A percentile compares a stretch with the other conserved stretches of the same genome.
Conservation (phyloP, 2,329 filamentous ascomycete species). For the Stagonosporopsis rhizophila region DNA sequence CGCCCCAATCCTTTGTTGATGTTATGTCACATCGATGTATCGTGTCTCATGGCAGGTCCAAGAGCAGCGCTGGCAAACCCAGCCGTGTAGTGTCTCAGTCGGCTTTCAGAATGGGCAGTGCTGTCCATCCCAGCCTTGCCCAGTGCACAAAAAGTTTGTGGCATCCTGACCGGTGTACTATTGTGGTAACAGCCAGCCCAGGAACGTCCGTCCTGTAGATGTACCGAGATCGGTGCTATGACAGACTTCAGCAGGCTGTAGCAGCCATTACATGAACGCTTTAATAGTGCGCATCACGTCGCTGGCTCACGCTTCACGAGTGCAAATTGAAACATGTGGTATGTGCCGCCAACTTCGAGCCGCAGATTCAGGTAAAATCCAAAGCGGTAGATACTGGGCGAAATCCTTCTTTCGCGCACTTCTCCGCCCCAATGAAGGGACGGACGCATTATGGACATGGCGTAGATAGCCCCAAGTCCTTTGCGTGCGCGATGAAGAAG, state of each 20-base stretch:
- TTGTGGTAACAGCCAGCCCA: too few relatives aligned
- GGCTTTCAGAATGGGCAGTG: not conserved
- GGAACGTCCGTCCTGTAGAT: too few relatives aligned
- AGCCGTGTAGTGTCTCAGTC: not conserved
- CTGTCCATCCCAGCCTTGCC: not conserved
- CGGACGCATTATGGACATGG: constrained; percentile 43
- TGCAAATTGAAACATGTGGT: not conserved
- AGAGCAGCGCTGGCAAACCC: not conserved
- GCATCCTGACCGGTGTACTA: too few relatives aligned
- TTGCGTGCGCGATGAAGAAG: constrained; percentile 45
- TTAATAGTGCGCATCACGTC: not conserved
- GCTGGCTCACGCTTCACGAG: not conserved
- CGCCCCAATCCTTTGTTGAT: not conserved
- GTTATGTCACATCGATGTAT: not conserved
- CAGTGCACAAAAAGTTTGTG: not conserved
- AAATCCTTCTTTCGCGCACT: constrained; percentile 53
- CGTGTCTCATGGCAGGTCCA: not conserved
- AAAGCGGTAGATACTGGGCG: constrained; percentile 62
- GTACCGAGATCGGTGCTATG: not conserved
- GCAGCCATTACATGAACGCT: not conserved
- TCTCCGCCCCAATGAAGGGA: constrained; percentile 54
- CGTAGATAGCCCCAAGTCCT: constrained; percentile 45
- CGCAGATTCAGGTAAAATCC: constrained; percentile 58
- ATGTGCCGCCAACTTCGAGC: constrained; percentile 60
- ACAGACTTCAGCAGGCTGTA: not conserved